Evolutionary conservation across 169 alveolate genomes (phyloP).

Genomic region (Blepharisma undulans): DNA sequence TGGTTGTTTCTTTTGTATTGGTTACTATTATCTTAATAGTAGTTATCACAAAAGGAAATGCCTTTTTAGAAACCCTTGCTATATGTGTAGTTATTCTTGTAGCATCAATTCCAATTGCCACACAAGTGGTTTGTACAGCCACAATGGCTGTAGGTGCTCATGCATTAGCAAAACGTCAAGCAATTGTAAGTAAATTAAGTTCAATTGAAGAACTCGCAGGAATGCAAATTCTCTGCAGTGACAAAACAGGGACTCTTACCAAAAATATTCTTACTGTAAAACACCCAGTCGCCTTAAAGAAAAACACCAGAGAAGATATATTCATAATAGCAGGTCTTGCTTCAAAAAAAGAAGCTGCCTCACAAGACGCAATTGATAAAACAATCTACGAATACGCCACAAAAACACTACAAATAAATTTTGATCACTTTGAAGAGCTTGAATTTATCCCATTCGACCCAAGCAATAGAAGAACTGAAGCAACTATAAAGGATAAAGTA

Average conservation of each 20-base stretch:
- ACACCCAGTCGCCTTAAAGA: conserved; percentile 5
- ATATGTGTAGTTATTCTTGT: conserved; percentile 66
- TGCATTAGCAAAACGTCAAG: conserved; percentile 76
- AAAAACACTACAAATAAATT: background rate
- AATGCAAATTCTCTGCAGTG: conserved; percentile 76
- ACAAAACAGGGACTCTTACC: conserved; percentile 77
- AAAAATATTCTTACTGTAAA: conserved; percentile 68
- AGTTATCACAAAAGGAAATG: conserved; percentile 63
- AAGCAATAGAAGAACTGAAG: conserved; percentile 61
- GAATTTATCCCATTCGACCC: conserved; percentile 69
- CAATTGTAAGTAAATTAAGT: conserved; percentile 78
- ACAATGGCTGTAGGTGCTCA: conserved; percentile 74
- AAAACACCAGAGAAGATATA: conserved; percentile 37
- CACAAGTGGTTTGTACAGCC: conserved; percentile 40
- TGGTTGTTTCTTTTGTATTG: conserved; percentile 80
- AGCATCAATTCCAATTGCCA: conserved; percentile 40
- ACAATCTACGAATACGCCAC: background rate
- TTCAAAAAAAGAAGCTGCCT: conserved; percentile 41
- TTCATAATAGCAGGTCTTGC: conserved; percentile 56
- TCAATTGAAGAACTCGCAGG: conserved; percentile 87
- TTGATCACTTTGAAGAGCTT: conserved; percentile 40
- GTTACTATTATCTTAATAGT: conserved; percentile 69
- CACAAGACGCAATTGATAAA: conserved; percentile 20
- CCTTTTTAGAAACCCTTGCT: conserved; percentile 64
- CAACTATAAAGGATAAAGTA: conserved; percentile 43